Evolutionary conservation across 1,139 yeast species (phyloP).

Genomic region (Zygosaccharomyces pseudobailii): DNA sequence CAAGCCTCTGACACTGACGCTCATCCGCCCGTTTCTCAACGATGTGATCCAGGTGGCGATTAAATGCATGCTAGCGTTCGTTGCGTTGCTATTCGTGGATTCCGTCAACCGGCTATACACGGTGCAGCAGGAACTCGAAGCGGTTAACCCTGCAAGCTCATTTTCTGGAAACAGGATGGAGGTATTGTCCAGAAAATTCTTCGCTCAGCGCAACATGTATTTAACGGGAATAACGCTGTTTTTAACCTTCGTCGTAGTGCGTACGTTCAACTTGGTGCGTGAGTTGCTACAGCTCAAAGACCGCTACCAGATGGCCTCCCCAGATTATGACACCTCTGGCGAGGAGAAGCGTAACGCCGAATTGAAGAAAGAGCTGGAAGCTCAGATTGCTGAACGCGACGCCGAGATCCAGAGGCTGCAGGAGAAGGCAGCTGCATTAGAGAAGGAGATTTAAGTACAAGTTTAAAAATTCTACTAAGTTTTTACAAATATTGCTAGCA

Average conservation of each 20-base stretch:
- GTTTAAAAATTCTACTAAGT: not conserved
- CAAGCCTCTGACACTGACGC: conserved; percentile 57
- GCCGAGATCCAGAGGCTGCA: conserved; percentile 61
- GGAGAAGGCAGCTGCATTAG: conserved; percentile 64
- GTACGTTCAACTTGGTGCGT: conserved; percentile 81
- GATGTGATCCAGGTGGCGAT: conserved; percentile 72
- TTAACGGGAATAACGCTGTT: conserved; percentile 94
- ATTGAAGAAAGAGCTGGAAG: conserved; percentile 42
- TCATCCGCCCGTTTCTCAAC: conserved; percentile 66
- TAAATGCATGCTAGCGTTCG: conserved; percentile 80
- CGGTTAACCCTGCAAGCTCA: conserved; percentile 13
- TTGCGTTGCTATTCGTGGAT: conserved; percentile 78
- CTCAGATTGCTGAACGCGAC: conserved; percentile 55
- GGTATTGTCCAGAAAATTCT: conserved; percentile 65
- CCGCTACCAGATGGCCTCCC: conserved; percentile 27
- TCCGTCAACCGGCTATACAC: conserved; percentile 78
- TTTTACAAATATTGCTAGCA: not conserved
- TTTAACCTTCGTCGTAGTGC: conserved; percentile 73
- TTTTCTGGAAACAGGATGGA: conserved; percentile 26
- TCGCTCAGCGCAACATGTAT: conserved; percentile 95
- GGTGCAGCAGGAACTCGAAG: conserved; percentile 58
- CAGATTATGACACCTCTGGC: conserved; percentile 30
- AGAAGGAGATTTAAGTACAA: conserved; percentile 42
- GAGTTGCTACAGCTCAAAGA: conserved; percentile 68
- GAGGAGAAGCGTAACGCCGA: conserved; percentile 28